Conservation (phyloP, 345 rosid genomes). For the Rubroshorea leprosula region DNA sequence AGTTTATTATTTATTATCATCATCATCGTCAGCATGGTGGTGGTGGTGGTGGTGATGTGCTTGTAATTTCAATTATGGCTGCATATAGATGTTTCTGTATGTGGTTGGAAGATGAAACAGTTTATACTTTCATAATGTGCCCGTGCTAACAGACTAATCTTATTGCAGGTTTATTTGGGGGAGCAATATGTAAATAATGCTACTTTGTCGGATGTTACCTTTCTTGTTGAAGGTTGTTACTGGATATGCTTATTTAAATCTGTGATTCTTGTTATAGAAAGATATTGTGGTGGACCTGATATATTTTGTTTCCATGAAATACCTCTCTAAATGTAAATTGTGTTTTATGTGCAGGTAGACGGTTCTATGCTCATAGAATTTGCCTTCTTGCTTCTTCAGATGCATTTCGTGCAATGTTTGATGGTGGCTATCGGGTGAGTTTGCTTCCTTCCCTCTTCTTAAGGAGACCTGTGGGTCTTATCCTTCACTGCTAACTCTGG, state of each 20-base stretch:
- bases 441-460: not conserved
- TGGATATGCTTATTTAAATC: conserved; percentile 9
- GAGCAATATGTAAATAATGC: conserved; percentile 88
- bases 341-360: conserved; percentile 81
- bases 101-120: no score
- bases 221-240: conserved; percentile 90
- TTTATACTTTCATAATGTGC: no score
- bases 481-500: no score
- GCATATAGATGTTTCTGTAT: no score
- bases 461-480: no score
- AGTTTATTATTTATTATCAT: no score
- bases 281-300: no score
- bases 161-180: conserved; percentile 82
- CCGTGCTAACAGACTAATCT: not conserved
- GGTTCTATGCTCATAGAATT: conserved; percentile 92
- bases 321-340: not conserved
- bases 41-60: no score
- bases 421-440: conserved; percentile 96
- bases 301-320: no score
- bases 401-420: conserved; percentile 99
- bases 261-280: conserved; percentile 1
- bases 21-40: no score
- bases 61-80: no score
- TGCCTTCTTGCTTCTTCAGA: conserved; percentile 98
- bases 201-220: conserved; percentile 88